Evolutionary conservation across 1,284 basidiomycete genomes (phyloP), one percentile per base, ranked within the genome.

Genomic region (Trametes sp.): DNA sequence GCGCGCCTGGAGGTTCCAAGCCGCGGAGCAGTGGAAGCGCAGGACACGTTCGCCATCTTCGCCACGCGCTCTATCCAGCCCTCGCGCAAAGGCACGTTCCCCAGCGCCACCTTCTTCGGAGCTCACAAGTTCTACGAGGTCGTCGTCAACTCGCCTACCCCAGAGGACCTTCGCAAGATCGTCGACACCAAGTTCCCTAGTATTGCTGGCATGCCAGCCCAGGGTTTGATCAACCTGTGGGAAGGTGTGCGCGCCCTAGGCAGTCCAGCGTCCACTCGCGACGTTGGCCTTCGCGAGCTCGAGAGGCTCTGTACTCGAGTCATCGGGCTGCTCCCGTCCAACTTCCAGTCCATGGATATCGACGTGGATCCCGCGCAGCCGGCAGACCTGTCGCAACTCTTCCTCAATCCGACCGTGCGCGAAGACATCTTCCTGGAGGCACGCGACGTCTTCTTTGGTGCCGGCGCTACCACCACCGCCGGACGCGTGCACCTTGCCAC

Each of bases 381-480:
- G 10, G 57, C 72, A 1, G 45, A 73, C 5, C 77, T 83, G 23
- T 74, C 79, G 13, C 72, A 76, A 2, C 69, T 88, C 11, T 88
- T 94, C 69, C 81, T 88, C n/a, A 94, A 96, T 74, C 87, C 91
- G 4, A 78, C 86, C 0, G 74, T 96, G 11, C 89, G 96, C 59
- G 97, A 99, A 74, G 94, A 97, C 60, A 88, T 98, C 26, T 96
- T 93, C 70, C 82, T 96, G 46, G 94, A 98, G 74, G 94, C 94
- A 0, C 85, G 91, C 28, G 98, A 99, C 75, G 87, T 98, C 28
- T 98, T 99, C 78, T 92, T 98, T 65, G 95, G 94, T 24, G 83
- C 85, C 28, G 87, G 88, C 49, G 74, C 81, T 33, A 78, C 83
- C 41, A 89, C 85, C 4, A 70, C 82, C 2, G 76, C 85, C 19